Percentiles rank a stretch among this genome's conserved stretches.
Conservation (phyloP, 495 filamentous ascomycete species). For the Pyronema omphalodes region DNA sequence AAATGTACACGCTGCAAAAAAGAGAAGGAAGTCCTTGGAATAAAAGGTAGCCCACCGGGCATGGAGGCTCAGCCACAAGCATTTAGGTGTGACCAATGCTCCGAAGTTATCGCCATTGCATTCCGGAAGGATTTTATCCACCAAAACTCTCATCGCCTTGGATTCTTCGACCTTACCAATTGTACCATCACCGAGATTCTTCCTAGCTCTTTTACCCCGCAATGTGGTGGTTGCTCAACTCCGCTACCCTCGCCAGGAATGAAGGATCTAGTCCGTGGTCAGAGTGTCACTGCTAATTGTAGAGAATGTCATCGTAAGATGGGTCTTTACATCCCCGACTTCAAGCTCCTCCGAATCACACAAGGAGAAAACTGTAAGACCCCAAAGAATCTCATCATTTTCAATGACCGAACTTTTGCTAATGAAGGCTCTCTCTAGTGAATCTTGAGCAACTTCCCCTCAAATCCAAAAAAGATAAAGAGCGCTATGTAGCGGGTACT, state of each 20-base stretch:
- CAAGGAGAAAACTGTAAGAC: constrained; percentile 26
- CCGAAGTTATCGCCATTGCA: constrained; percentile 42
- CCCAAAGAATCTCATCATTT: neutral
- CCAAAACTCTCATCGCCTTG: constrained; percentile 48
- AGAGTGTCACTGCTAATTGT: constrained; percentile 59
- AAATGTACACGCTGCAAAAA: constrained; percentile 80
- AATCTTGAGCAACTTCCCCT: constrained; percentile 32
- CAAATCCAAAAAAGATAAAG: constrained; percentile 49
- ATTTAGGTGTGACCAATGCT: constrained; percentile 58
- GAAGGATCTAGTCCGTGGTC: constrained; percentile 48
- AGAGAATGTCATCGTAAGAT: constrained; percentile 69
- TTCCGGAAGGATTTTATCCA: constrained; percentile 67
- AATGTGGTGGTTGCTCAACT: constrained; percentile 64
- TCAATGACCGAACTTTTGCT: neutral
- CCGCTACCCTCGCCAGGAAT: constrained; percentile 44
- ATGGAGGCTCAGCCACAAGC: constrained; percentile 23
- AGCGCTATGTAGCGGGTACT: constrained; percentile 52
- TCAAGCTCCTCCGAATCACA: constrained; percentile 61
- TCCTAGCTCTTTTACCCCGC: constrained; percentile 58
- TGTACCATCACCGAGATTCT: constrained; percentile 57
- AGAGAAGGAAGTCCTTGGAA: constrained; percentile 46
- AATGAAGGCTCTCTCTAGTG: constrained; percentile 10
- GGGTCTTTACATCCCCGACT: constrained; percentile 64
- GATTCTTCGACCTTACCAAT: constrained; percentile 60
- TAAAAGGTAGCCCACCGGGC: constrained; percentile 32